Percentiles rank a stretch among this genome's conserved stretches.
These are phyloP conservation scores for Zarea fungicola DNA, from an alignment of 2,329 filamentous ascomycete genomes.

Conservation along the genomic window DNA sequence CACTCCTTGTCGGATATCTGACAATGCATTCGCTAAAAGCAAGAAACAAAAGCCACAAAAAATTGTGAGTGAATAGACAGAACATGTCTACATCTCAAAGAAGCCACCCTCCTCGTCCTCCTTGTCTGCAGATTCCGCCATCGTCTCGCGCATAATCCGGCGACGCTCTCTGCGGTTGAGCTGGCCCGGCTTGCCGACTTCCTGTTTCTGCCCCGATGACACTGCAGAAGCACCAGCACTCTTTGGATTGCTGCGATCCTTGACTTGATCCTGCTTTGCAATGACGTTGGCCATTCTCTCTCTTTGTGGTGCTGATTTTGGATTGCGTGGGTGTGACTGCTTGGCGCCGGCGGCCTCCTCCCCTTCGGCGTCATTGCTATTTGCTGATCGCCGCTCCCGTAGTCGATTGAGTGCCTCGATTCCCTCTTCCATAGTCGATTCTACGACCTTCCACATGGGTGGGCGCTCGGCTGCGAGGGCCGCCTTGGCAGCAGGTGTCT, in stretches of 20 bases:
- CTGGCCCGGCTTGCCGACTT: slow-evolving; percentile 19
- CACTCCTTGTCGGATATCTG: neutral
- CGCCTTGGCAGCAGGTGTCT: slow-evolving; percentile 36
- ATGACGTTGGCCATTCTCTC: slow-evolving; percentile 11
- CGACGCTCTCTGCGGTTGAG: slow-evolving; percentile 33
- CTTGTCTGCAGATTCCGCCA: slow-evolving; percentile 27
- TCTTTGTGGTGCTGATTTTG: neutral
- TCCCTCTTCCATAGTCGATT: slow-evolving; percentile 57
- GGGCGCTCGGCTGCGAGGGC: slow-evolving; percentile 43
- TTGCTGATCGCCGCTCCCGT: slow-evolving; percentile 43
- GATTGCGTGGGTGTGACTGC: neutral
- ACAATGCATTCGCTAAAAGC: slow-evolving; percentile 11
- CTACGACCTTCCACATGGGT: slow-evolving; percentile 64
- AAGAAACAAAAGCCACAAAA: neutral
- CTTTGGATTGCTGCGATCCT: slow-evolving; percentile 21
- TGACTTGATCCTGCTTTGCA: slow-evolving; percentile 17
- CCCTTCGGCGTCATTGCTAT: slow-evolving; percentile 11
- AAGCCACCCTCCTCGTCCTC: slow-evolving; percentile 49
- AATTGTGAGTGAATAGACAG: neutral
- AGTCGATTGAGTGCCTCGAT: slow-evolving; percentile 46
- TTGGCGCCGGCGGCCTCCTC: neutral
- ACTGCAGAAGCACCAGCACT: slow-evolving; percentile 13
- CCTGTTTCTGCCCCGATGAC: slow-evolving; percentile 18
- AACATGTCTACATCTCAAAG: slow-evolving; percentile 38
- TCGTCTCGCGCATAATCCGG: slow-evolving; percentile 29